Evolutionary conservation across 2,329 filamentous ascomycete species (phyloP), one percentile per base, ranked within the genome.

Genomic region (Ascochyta viciae-villosae): DNA sequence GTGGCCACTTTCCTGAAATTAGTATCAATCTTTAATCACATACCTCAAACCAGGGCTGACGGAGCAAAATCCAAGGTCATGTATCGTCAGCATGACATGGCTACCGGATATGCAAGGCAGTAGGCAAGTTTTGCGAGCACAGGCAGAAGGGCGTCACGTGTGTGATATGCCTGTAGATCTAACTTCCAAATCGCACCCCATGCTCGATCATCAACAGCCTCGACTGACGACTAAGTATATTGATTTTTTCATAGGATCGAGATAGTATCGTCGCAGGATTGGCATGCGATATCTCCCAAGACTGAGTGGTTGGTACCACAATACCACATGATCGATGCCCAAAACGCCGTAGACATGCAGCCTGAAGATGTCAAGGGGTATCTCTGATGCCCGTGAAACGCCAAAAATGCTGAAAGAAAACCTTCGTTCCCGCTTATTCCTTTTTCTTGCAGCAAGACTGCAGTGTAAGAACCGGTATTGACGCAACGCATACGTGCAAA

Each of bases 311-410:
- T 29, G 22, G 26, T 16, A 34, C 29, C 22, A 23, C 35, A 13
- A 34, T 24, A 24, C 29, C 24, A 12, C 19, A 35, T 12, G 29
- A 29, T 26, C n/a, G 16, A 47, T 9, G 12, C 37, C 19, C 22
- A 31, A 51, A 51, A 50, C 53, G 53, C 47, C 53, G 33, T 47
- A 56, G 35, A 38, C 47, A 56, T 56, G 53, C 53, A 56, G 50
- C 47, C 43, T 34, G 26, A 33, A 47, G 41, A 43, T 51, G 47
- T 47, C 47, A 47, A 56, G 38, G 53, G 53, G 53, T 56, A 56
- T 56, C 53, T 56, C 47, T 43, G 37, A 39, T 46, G 42, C 33
- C 47, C 42, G 24, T 47, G n/a, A 23, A 55, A 56, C 53, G 53
- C 53, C 53, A 38, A 33, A n/a, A n/a, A 51, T 51, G 53, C 42